Conservation (phyloP, 495 filamentous ascomycete genomes). For the Lasiosphaeria ovina region DNA sequence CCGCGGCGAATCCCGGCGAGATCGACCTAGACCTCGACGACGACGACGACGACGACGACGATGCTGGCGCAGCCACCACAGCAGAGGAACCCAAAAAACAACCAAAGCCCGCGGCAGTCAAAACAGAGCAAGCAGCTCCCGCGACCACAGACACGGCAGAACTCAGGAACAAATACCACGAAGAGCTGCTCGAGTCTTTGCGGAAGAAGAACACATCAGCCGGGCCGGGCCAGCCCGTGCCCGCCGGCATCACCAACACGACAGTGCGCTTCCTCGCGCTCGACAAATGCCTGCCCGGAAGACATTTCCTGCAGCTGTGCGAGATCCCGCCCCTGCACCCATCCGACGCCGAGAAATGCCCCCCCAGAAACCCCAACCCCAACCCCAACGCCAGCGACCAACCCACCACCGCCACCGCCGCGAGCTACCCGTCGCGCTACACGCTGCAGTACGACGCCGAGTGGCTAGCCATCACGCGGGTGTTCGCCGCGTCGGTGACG, state of each 20-base stretch:
- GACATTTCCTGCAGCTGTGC: slow-evolving; percentile 78
- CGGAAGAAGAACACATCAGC: not conserved
- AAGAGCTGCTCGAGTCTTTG: too few species aligned
- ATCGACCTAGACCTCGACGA: slow-evolving; percentile 56
- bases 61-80: slow-evolving; percentile 4
- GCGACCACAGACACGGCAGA: slow-evolving; percentile 31
- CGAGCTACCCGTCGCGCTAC: slow-evolving; percentile 23
- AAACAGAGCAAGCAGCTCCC: not conserved
- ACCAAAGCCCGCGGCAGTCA: not conserved
- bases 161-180: slow-evolving; percentile 1
- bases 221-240: slow-evolving; percentile 45
- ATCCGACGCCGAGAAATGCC: slow-evolving; percentile 20
- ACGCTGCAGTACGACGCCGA: slow-evolving; percentile 81
- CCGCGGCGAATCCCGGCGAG: slow-evolving; percentile 47
- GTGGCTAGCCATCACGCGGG: slow-evolving; percentile 90
- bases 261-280: slow-evolving; percentile 84
- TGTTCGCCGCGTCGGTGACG: slow-evolving; percentile 61
- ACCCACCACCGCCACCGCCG: not conserved
- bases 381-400: not conserved
- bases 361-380: not conserved
- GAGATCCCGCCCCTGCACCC: slow-evolving; percentile 49
- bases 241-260: slow-evolving; percentile 63
- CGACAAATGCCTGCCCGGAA: slow-evolving; percentile 77
- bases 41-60: slow-evolving; percentile 46
- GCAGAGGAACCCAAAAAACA: not conserved